Percentiles rank a stretch among this genome's conserved stretches.
Evolutionary conservation across 768 basidiomycete genomes (phyloP).

Genomic region (Calvatia gigantea): DNA sequence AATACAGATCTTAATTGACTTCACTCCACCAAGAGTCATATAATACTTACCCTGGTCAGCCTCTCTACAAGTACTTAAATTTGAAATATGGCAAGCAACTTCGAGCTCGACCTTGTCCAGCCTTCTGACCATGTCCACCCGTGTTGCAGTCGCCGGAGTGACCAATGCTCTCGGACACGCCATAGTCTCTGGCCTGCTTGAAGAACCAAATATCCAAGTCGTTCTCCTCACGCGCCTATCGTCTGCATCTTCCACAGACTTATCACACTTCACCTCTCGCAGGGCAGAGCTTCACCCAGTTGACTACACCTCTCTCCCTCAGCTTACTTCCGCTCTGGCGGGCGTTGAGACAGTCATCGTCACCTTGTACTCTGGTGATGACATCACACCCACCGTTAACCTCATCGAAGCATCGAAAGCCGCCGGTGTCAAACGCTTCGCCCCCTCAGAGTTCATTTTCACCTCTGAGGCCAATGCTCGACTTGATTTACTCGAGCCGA

Average conservation of each 20-base stretch:
- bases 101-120: too few species aligned
- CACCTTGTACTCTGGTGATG: background rate
- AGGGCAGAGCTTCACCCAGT: background rate
- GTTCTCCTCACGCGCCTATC: background rate
- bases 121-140: background rate
- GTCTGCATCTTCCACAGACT: background rate
- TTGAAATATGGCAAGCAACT: too few species aligned
- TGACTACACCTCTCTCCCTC: background rate
- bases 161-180: constrained; percentile 6
- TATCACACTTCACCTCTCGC: background rate
- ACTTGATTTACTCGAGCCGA: background rate
- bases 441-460: background rate
- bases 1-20: too few species aligned
- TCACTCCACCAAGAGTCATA: too few species aligned
- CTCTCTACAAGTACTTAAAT: too few species aligned
- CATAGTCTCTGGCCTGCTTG: constrained; percentile 2
- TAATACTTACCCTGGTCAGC: too few species aligned
- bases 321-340: background rate
- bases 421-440: background rate
- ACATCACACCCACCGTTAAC: background rate
- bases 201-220: background rate
- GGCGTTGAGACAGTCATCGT: background rate
- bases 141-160: constrained; percentile 5
- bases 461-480: background rate
- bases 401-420: background rate